Evolutionary conservation across 2,329 filamentous ascomycete genomes (phyloP).

Genomic region (Verruconis gallopava): DNA sequence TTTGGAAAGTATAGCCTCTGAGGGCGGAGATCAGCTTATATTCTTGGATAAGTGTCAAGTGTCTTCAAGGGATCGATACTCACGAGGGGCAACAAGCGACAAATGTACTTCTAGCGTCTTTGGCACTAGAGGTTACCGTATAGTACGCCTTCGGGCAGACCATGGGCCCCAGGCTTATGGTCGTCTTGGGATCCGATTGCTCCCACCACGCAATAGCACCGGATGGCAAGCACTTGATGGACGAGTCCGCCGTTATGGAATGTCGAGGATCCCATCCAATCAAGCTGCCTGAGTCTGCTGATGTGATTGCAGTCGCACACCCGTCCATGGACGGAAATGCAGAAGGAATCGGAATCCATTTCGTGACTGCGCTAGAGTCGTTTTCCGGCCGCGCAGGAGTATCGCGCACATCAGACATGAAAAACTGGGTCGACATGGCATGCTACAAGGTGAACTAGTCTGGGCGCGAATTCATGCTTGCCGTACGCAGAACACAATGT

Average conservation of each 20-base stretch:
- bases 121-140: neutral
- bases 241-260: neutral
- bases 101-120: neutral
- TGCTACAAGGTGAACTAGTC: no score
- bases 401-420: no score
- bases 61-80: no score
- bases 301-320: neutral
- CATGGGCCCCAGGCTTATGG: neutral
- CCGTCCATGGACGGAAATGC: neutral
- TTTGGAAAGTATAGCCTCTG: neutral
- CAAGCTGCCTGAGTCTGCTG: neutral
- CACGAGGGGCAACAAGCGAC: neutral
- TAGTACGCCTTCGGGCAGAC: neutral
- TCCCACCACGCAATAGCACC: neutral
- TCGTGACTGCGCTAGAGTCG: neutral
- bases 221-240: neutral
- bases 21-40: neutral
- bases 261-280: neutral
- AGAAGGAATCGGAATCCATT: neutral
- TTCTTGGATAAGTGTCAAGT: no score
- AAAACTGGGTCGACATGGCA: no score
- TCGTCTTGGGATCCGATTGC: neutral
- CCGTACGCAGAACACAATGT: no score
- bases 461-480: no score
- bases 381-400: no score